These are phyloP conservation scores for Leptographium lundbergii DNA, from an alignment of 2,329 filamentous ascomycete species.

Conservation along the genomic window DNA sequence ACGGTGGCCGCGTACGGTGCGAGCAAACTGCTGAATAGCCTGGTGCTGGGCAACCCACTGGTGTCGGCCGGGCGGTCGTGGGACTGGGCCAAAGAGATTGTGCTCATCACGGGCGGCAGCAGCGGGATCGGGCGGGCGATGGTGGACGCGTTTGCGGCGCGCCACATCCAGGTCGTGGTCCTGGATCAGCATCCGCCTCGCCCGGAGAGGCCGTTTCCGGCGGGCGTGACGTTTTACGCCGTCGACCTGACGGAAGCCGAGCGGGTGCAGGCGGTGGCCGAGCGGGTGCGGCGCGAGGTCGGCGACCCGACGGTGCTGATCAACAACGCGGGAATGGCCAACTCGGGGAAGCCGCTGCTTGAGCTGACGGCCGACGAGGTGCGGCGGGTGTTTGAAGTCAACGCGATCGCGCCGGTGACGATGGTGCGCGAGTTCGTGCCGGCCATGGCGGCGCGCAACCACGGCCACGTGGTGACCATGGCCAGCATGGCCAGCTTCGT, in stretches of 20 bases:
- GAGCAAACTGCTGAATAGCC: conserved; percentile 3
- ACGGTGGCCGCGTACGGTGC: not conserved
- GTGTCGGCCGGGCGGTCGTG: not conserved
- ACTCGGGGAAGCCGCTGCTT: conserved; percentile 45
- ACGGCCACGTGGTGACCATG: conserved; percentile 63
- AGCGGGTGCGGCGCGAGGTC: conserved; percentile 38
- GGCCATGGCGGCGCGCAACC: conserved; percentile 46
- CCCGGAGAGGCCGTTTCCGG: not conserved
- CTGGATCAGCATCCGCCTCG: conserved; percentile 52
- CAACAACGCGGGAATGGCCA: conserved; percentile 57
- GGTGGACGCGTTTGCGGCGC: conserved; percentile 51
- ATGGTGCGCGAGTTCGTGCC: conserved; percentile 52
- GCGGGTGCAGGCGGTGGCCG: conserved; percentile 37
- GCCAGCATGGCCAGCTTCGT: conserved; percentile 51
- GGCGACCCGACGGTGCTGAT: conserved; percentile 58
- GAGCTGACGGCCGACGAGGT: conserved; percentile 35
- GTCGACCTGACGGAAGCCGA: conserved; percentile 54
- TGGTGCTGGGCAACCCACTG: conserved; percentile 4
- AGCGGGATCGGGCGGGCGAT: conserved; percentile 59
- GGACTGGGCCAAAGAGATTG: conserved; percentile 28
- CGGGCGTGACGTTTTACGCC: conserved; percentile 52
- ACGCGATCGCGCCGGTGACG: conserved; percentile 48
- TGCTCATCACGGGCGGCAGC: conserved; percentile 62
- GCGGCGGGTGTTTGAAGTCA: conserved; percentile 58
- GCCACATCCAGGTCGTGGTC: conserved; percentile 54